Conservation (phyloP, 768 basidiomycete genomes). For the Coprinellus aureogranulatus region DNA sequence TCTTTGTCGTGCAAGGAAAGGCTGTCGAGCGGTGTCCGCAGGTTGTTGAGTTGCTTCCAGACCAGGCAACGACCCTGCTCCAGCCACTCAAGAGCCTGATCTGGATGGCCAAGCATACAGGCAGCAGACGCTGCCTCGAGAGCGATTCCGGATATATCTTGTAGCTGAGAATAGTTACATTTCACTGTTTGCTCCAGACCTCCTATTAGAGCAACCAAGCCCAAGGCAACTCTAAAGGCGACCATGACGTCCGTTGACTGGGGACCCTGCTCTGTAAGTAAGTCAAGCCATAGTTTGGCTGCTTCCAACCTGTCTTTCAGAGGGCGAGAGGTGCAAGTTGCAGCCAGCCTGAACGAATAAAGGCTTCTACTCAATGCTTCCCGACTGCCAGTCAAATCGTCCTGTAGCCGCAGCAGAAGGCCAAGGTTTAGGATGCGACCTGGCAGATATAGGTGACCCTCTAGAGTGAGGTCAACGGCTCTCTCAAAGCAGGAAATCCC, state of each 20-base stretch:
- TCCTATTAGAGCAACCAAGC: neutral
- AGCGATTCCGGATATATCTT: neutral
- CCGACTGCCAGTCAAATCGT: too few species aligned
- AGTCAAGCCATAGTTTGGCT: neutral
- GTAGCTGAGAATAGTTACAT: neutral
- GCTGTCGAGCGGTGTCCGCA: conserved; percentile 13
- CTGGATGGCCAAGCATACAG: conserved; percentile 14
- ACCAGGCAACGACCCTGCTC: conserved; percentile 22
- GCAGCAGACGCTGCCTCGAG: conserved; percentile 24
- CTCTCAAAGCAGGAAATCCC: neutral
- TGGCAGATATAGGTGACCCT: neutral
- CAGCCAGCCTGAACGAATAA: neutral
- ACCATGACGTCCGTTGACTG: neutral
- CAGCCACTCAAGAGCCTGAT: conserved; percentile 32
- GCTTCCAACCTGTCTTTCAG: neutral
- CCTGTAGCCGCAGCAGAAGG: too few species aligned
- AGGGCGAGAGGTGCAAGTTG: neutral
- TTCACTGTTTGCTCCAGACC: conserved; percentile 7
- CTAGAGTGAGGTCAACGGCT: neutral
- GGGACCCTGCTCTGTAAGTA: neutral
- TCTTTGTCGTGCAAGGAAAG: conserved; percentile 5
- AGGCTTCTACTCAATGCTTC: too few species aligned
- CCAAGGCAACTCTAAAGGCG: neutral
- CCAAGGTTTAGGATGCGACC: neutral
- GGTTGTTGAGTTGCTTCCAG: conserved; percentile 14